A percentile compares a stretch with the other conserved stretches of the same genome.
Evolutionary conservation across 1,284 basidiomycete species (phyloP).

Genomic region (Boletus subluridellus): DNA sequence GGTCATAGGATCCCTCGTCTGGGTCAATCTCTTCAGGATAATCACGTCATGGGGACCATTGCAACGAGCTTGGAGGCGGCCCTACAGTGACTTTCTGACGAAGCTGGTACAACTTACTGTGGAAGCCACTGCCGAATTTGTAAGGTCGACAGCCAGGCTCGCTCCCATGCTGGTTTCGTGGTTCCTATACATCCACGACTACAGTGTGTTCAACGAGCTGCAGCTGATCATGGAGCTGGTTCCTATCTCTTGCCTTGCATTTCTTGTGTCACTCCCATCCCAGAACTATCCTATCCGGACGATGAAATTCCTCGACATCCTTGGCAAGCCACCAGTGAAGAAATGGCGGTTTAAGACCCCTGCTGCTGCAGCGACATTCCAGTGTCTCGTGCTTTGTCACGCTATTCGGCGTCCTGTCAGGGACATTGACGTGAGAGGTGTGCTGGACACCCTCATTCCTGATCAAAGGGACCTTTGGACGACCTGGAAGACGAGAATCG

Average conservation of each 20-base stretch:
- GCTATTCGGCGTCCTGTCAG: background rate
- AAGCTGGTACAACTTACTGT: background rate
- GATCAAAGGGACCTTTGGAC: too few relatives aligned
- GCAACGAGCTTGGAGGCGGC: background rate
- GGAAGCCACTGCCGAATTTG: fast-evolving
- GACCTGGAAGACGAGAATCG: too few relatives aligned
- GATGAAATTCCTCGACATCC: slow-evolving; percentile 5
- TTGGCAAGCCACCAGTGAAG: slow-evolving; percentile 4
- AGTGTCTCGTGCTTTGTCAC: slow-evolving; percentile 4
- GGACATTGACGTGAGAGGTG: too few relatives aligned
- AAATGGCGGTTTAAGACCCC: too few relatives aligned
- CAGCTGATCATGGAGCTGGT: background rate
- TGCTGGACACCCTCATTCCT: too few relatives aligned
- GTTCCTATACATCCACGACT: background rate
- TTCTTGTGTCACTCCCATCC: background rate
- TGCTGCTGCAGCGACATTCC: too few relatives aligned
- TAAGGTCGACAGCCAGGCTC: background rate
- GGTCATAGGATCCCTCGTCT: background rate
- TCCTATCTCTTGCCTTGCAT: too few relatives aligned
- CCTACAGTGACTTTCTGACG: too few relatives aligned
- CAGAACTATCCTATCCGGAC: slow-evolving; percentile 3
- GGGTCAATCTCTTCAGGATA: fast-evolving
- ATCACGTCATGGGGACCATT: background rate
- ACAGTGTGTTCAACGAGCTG: background rate
- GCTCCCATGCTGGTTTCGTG: background rate